These are phyloP conservation scores for Biancaea sappan DNA, from an alignment of 306 rosid species.

Conservation along the genomic window DNA sequence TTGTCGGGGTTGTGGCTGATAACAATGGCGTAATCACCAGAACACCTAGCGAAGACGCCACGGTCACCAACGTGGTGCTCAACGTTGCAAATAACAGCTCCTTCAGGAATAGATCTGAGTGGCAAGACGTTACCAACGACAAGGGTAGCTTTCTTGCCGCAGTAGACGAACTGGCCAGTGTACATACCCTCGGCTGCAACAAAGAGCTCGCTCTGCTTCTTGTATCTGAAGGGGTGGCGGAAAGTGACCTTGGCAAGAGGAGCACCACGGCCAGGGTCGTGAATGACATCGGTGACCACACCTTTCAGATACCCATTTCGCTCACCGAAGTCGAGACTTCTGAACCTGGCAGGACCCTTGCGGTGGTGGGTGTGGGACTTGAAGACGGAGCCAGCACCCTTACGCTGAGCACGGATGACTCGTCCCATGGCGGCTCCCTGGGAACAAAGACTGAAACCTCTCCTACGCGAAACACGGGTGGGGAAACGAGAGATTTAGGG, in stretches of 20 bases:
- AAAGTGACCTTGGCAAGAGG: conserved; percentile 75
- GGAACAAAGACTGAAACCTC: not conserved
- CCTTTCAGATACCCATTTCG: conserved; percentile 77
- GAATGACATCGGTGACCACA: conserved; percentile 68
- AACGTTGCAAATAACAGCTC: conserved; percentile 77
- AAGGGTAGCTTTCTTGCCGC: conserved; percentile 81
- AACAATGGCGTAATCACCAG: conserved; percentile 81
- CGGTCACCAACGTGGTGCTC: conserved; percentile 91
- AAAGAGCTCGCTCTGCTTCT: conserved; percentile 70
- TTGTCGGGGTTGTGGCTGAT: conserved; percentile 81
- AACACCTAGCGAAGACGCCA: conserved; percentile 68
- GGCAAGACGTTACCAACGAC: conserved; percentile 78
- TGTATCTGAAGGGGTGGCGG: conserved; percentile 76
- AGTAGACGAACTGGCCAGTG: conserved; percentile 73
- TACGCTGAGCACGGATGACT: conserved; percentile 81
- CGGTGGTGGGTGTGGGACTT: conserved; percentile 85
- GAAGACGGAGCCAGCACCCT: conserved; percentile 86
- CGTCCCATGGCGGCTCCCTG: conserved; percentile 53
- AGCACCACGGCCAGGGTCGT: conserved; percentile 87
- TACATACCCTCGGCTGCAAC: conserved; percentile 77
- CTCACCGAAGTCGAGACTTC: conserved; percentile 81
- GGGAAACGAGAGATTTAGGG: conserved; percentile 15
- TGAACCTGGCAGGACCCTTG: conserved; percentile 75
- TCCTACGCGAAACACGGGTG: not conserved
- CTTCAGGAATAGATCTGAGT: conserved; percentile 70